These are phyloP conservation scores for Cicer judaicum DNA, from an alignment of 306 rosid genomes.

Conservation along the genomic window DNA sequence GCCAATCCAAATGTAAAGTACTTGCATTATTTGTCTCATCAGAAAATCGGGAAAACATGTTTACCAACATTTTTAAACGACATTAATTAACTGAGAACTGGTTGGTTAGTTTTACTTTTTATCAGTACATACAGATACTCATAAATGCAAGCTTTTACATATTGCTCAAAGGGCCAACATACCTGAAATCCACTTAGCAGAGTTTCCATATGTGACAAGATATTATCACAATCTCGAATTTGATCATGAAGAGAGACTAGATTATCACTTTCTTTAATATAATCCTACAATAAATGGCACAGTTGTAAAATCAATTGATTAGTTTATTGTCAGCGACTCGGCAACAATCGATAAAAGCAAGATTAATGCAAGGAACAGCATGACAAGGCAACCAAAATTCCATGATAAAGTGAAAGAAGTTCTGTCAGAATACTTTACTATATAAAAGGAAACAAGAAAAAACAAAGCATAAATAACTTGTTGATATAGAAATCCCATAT, in stretches of 20 bases:
- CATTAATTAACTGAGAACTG: constrained; percentile 18
- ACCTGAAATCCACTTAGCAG: constrained; percentile 98
- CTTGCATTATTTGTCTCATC: neutral
- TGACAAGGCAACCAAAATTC: constrained; percentile 24
- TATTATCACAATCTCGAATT: constrained; percentile 93
- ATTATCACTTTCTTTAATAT: constrained; percentile 92
- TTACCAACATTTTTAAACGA: constrained; percentile 9
- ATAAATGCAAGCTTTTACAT: constrained; percentile 27
- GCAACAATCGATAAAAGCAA: constrained; percentile 26
- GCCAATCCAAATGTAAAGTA: constrained; percentile 3
- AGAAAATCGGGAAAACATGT: constrained; percentile 2
- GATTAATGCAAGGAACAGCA: neutral
- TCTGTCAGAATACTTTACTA: constrained; percentile 1
- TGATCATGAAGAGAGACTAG: constrained; percentile 96
- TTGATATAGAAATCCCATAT: neutral
- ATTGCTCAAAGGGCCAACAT: constrained; percentile 43
- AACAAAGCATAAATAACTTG: constrained; percentile 9
- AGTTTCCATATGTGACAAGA: constrained; percentile 97
- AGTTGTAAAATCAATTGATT: constrained; percentile 18
- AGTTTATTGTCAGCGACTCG: constrained; percentile 9
- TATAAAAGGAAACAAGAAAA: neutral
- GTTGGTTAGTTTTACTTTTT: constrained; percentile 8
- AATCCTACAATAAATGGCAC: constrained; percentile 67
- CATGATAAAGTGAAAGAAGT: constrained; percentile 7
- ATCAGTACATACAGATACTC: constrained; percentile 13